Base-by-base conservation (phyloP, 2,329 filamentous ascomycete genomes). In the Dendryphion nanum region DNA sequence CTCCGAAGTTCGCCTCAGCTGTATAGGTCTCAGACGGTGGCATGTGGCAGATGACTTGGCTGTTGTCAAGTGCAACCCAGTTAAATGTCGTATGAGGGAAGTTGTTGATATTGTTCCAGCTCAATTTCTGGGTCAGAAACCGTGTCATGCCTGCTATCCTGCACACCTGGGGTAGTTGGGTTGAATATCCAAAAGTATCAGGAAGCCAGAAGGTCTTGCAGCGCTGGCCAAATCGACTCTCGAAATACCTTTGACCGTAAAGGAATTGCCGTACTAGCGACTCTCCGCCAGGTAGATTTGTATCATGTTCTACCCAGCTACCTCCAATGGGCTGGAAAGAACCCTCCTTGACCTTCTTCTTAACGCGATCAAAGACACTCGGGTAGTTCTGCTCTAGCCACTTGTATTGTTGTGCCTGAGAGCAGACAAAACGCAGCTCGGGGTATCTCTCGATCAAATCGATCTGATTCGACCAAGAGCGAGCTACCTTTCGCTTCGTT, bases 91-190 rank as follows among this genome's bases (percentile, higher is more conserved):
- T 97, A 62, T 97, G 93, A 0, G 93, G 93, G 70, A 97, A 98
- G 60, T 86, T 95, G 71, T 97, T 97, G 77, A 97, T 97, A 64
- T 97, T 97, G 73, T 97, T 97, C 93, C 93, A 98, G 73, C 91
- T 97, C 42, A 98, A 75, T 72, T 98, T 98, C 67, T 98, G 93
- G 0, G 93, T 98, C 58, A 98, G 85, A 74, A 98, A 98, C 21
- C 91, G 82, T 41, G 81, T 86, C 93, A 98, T 97, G 15, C 89
- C 91, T n/a, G 93, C 86, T 18, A 96, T 73, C 3, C 91, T 85
- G 62, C 89, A 97, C 29, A 98, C 74, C 61, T 98, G 93, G 10
- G 93, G 93, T 29, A 98, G 78, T 67, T 98, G 93, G 34, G 85
- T 86, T 0, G 90, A 96, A 69, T 98, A 98, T 12, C 93, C 93